Evolutionary conservation across 495 filamentous ascomycete species (phyloP).

Genomic region (Bombardia bombarda): DNA sequence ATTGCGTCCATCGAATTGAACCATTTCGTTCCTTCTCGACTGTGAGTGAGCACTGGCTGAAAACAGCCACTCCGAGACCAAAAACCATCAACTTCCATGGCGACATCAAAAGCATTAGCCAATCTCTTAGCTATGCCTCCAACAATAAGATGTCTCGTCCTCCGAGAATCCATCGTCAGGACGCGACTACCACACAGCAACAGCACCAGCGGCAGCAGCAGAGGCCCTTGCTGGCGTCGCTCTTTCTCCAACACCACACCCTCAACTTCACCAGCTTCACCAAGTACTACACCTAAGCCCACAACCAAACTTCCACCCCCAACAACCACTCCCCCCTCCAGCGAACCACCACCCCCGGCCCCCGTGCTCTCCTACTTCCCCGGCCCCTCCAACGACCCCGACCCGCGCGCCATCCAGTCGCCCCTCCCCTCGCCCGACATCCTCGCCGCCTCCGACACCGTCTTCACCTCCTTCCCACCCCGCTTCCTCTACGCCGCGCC

Average conservation of each 20-base stretch:
- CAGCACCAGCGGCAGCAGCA: not conserved
- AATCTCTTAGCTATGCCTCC: slow-evolving; percentile 12
- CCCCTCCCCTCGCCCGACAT: slow-evolving; percentile 5
- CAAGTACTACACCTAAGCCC: not conserved
- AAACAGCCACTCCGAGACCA: not conserved
- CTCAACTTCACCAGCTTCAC: no score
- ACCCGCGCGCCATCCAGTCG: slow-evolving; percentile 12
- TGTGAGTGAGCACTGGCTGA: no score
- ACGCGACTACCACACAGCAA: not conserved
- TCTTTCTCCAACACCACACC: no score
- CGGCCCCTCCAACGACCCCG: slow-evolving; percentile 25
- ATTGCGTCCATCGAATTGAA: not conserved
- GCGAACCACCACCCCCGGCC: not conserved
- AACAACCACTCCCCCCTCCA: not conserved
- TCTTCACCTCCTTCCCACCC: slow-evolving; percentile 58
- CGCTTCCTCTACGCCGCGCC: slow-evolving; percentile 61
- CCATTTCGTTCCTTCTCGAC: no score
- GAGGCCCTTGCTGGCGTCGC: not conserved
- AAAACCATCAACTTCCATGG: slow-evolving; percentile 2
- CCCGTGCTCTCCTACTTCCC: slow-evolving; percentile 21
- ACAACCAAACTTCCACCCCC: not conserved
- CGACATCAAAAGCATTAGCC: not conserved
- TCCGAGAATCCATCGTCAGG: slow-evolving; percentile 1
- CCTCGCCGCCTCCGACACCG: slow-evolving; percentile 34
- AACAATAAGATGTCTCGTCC: slow-evolving; percentile 5